phyloP scores from a whole-genome alignment of 208 protist genomes.

The Trichomonas gallinae region DNA sequence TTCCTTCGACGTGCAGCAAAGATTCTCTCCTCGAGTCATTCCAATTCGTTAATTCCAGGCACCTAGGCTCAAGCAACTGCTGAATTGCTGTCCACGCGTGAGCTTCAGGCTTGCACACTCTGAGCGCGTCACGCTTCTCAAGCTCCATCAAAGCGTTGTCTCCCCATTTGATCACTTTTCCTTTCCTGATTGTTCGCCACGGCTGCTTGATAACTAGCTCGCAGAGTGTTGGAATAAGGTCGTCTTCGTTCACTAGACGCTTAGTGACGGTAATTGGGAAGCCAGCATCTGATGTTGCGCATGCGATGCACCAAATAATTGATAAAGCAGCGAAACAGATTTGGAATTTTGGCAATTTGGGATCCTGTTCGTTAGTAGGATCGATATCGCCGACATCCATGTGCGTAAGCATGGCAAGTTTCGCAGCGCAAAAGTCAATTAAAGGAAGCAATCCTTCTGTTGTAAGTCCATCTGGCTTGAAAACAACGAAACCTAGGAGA shows the following conservation, averaged over 20 bases:
- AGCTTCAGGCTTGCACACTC: neutral
- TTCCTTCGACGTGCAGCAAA: neutral
- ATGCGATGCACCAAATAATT: conserved; percentile 11
- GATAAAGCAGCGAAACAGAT: neutral
- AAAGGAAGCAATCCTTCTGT: neutral
- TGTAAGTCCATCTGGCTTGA: neutral
- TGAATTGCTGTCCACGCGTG: neutral
- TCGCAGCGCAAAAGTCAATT: neutral
- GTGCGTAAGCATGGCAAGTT: neutral
- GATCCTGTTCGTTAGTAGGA: neutral
- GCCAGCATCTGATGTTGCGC: neutral
- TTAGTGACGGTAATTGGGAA: neutral
- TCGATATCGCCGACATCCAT: neutral
- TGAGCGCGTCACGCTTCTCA: neutral
- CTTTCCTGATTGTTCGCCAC: neutral
- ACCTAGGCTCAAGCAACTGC: conserved; percentile 1
- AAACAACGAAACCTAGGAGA: neutral
- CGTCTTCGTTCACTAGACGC: neutral
- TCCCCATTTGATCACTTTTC: neutral
- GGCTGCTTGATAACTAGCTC: neutral
- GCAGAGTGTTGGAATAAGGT: neutral
- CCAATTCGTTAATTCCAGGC: neutral
- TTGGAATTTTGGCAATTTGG: neutral
- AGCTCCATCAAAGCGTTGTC: neutral
- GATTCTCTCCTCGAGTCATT: neutral